Evolutionary conservation across 805 yeast genomes (phyloP), one percentile per base, ranked within the genome.

Genomic region (Monosporozyma servazzii): DNA sequence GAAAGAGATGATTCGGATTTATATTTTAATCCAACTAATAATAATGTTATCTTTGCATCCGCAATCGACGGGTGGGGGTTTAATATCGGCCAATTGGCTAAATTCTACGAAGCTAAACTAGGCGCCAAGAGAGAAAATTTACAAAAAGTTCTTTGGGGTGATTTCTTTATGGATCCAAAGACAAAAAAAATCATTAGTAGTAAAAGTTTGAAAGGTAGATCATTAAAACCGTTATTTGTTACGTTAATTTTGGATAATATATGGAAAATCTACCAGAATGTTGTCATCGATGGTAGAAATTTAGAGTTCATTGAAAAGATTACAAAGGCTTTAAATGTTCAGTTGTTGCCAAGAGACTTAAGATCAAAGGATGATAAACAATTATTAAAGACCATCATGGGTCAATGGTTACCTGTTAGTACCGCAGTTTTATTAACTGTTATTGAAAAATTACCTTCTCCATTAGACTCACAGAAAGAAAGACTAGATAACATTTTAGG

Each of bases 1-100:
- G 96, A 88, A 57, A 77, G 76, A 53, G 86, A 81, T 56, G 98
- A 90, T 65, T 79, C 82, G 36, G 95, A 83, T 59, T 70, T 90
- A 25, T 90, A 90, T 64, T 91, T 91, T 56, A 76, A 87, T 17
- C 99, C 99, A 0, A 86, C 84, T 48, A 77, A 80, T 57, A 88
- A 88, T 63, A 91, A 91, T 62, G 96, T 91, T 5, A 80, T 91
- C 0, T 91, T 91, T 72, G 91, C 96, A 0, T 76, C 82, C 29
- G 99, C 99, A 1, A 75, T 86, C 18, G 99, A 93, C 69, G 98
- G 98, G 11, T 93, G 99, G 98, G 99, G 98, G 1, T 93, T 93
- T 67, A 86, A 88, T 43, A 75, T 93, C 48, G 80, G 87, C 48
- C 96, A 93, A 57, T 86, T 93, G 68, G 86, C 96, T 7, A 82